Percentiles rank a stretch among this genome's conserved stretches.
These are phyloP conservation scores for Cyclostephanos tholiformis DNA, from an alignment of 108 stramenopile genomes.

Conservation along the genomic window DNA sequence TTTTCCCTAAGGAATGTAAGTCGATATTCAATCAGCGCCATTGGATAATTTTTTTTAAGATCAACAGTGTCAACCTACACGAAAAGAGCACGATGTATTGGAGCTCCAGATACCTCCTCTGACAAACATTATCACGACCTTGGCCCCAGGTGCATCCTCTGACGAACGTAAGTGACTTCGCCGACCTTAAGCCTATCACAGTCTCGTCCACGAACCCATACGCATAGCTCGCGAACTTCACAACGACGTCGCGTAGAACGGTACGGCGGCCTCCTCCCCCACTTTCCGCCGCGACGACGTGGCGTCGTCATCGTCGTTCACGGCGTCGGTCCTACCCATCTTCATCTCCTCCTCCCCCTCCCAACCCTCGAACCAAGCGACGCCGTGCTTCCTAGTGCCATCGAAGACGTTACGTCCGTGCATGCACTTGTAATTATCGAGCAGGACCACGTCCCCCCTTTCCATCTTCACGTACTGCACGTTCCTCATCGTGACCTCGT, in stretches of 20 bases:
- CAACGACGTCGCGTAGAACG: not conserved
- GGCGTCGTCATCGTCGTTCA: not conserved
- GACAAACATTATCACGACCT: too few species aligned
- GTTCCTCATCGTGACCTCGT: constrained; percentile 87
- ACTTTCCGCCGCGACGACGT: not conserved
- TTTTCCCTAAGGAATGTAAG: too few species aligned
- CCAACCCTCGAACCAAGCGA: constrained; percentile 93
- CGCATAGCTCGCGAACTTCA: too few species aligned
- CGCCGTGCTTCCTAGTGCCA: constrained; percentile 90
- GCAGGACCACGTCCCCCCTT: constrained; percentile 86
- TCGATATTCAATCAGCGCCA: too few species aligned
- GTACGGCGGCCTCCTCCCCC: not conserved
- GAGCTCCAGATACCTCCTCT: too few species aligned
- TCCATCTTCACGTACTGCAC: constrained; percentile 84
- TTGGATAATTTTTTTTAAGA: too few species aligned
- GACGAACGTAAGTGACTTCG: too few species aligned
- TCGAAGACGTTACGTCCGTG: constrained; percentile 92
- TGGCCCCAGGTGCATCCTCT: too few species aligned
- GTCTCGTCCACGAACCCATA: too few species aligned
- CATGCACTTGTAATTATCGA: constrained; percentile 94
- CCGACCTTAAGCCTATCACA: too few species aligned
- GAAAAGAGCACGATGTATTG: too few species aligned
- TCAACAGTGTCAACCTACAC: too few species aligned
- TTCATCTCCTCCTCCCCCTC: constrained; percentile 89
- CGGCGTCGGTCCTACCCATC: constrained; percentile 2